A percentile compares a stretch with the other conserved stretches of the same genome.
Evolutionary conservation across 108 stramenopile species (phyloP).

Genomic region (Nitzschia putrida): DNA sequence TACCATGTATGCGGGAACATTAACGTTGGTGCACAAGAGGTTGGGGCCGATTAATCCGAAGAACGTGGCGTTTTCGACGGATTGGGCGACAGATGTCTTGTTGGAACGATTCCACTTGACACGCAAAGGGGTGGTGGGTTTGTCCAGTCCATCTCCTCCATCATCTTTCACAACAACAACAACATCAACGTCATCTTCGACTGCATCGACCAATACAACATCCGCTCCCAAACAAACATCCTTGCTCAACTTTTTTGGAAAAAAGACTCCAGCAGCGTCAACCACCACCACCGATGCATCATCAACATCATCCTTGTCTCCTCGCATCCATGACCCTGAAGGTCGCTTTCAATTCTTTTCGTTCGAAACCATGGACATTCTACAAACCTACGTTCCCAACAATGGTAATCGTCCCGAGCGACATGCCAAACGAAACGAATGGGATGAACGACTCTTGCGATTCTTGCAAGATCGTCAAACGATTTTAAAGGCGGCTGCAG

Average conservation of each 20-base stretch:
- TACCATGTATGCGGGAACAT: conserved; percentile 39
- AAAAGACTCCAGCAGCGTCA: conserved; percentile 9
- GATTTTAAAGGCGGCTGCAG: conserved; percentile 12
- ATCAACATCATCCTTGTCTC: background rate
- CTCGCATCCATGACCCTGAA: conserved; percentile 35
- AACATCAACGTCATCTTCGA: conserved; percentile 1
- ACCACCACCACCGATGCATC: background rate
- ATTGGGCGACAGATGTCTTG: conserved; percentile 32
- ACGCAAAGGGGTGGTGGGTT: conserved; percentile 19
- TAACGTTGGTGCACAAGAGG: conserved; percentile 30
- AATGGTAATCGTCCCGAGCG: conserved; percentile 38
- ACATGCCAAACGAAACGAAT: conserved; percentile 26
- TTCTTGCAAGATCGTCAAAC: conserved; percentile 31
- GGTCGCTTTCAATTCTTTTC: conserved; percentile 54
- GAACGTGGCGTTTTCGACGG: conserved; percentile 19
- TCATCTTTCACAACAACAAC: background rate
- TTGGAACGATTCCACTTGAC: conserved; percentile 16
- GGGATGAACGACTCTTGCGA: conserved; percentile 33
- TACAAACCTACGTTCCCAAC: conserved; percentile 57
- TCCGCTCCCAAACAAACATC: conserved; percentile 25
- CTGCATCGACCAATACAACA: background rate
- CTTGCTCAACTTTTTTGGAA: conserved; percentile 34
- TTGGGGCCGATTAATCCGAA: background rate
- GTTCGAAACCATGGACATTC: conserved; percentile 38
- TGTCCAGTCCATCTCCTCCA: background rate